Evolutionary conservation across 441 rosid genomes (phyloP), one percentile per base, ranked within the genome.

Genomic region (Jatropha podagrica): DNA sequence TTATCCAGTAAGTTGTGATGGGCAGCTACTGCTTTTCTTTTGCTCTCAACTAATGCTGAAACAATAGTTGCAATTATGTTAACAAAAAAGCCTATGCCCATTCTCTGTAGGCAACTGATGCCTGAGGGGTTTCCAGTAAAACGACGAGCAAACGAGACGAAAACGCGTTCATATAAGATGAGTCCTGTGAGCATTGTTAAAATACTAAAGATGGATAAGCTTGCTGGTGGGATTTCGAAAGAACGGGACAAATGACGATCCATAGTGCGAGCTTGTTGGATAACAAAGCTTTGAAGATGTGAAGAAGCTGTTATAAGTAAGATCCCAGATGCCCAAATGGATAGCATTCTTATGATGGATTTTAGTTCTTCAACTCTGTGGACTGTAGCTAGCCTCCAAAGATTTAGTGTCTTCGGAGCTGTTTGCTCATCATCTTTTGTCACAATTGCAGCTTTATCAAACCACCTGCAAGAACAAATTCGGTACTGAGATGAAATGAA

Each of bases 361-460:
- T 90, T 88, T 7, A 90, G 81, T 80, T 90, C 92, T 71, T 90
- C 92, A 4, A 90, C 86, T 44, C 94, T 66, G 17, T 90, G 94
- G 54, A 90, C 86, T 3, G 92, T 90, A 8, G 82, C 76, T 17
- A 90, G 48, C 70, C 80, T 76, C 95, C 95, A 90, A 7, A 82
- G 78, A 70, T 85, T 82, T 49, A 85, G 85, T 41, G 74, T 69
- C 26, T 23, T 56, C 0, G 74, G 41, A 18, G 14, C 74, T 20
- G 49, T 76, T 13, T 52, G 63, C 41, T 90, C 91, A 4, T 74
- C 79, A 3, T 74, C 79, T 6, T 83, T 79, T 17, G 83, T 80
- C 17, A 82, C 77, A 7, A 85, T 70, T 2, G 92, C 89, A 4
- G 91, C 95, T 77, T 85, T 90, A 66, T 90, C 92, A 0, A 90